A percentile compares a stretch with the other conserved stretches of the same genome.
Evolutionary conservation across 306 rosid species (phyloP).

Genomic region (Lathyrus tuberosus): DNA sequence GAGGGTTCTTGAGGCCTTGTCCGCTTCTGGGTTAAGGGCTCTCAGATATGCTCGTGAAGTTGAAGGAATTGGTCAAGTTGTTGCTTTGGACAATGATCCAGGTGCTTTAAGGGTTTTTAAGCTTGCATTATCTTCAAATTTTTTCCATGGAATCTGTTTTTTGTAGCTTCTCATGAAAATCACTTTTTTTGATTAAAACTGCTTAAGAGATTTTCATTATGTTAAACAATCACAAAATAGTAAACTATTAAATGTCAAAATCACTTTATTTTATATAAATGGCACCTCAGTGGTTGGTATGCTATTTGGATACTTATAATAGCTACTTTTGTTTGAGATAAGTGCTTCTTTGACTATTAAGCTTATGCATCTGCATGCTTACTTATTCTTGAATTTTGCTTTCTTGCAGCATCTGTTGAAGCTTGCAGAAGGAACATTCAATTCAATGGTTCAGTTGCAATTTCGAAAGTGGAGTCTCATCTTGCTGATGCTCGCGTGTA

Average conservation of each 20-base stretch:
- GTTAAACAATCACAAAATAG: neutral
- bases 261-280: neutral
- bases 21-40: slow-evolving; percentile 97
- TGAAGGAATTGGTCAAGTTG: slow-evolving; percentile 90
- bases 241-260: neutral
- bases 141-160: neutral
- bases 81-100: slow-evolving; percentile 92
- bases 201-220: neutral
- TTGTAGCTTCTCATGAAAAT: neutral
- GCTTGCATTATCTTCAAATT: slow-evolving; percentile 17
- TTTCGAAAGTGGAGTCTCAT: slow-evolving; percentile 89
- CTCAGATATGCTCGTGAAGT: slow-evolving; percentile 95
- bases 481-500: slow-evolving; percentile 94
- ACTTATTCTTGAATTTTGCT: slow-evolving; percentile 26
- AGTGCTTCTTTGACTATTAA: slow-evolving; percentile 28
- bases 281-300: slow-evolving; percentile 2
- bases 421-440: slow-evolving; percentile 95
- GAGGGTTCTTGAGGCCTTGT: slow-evolving; percentile 96
- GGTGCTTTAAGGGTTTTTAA: slow-evolving; percentile 53
- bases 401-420: slow-evolving; percentile 77
- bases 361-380: slow-evolving; percentile 34
- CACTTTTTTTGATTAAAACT: neutral
- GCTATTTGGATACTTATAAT: neutral
- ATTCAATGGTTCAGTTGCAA: slow-evolving; percentile 91
- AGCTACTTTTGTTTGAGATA: slow-evolving; percentile 6